A percentile compares a stretch with the other conserved stretches of the same genome.
Conservation (phyloP, 371 early-diverging fungal genomes). For the Mortierella sp. region DNA sequence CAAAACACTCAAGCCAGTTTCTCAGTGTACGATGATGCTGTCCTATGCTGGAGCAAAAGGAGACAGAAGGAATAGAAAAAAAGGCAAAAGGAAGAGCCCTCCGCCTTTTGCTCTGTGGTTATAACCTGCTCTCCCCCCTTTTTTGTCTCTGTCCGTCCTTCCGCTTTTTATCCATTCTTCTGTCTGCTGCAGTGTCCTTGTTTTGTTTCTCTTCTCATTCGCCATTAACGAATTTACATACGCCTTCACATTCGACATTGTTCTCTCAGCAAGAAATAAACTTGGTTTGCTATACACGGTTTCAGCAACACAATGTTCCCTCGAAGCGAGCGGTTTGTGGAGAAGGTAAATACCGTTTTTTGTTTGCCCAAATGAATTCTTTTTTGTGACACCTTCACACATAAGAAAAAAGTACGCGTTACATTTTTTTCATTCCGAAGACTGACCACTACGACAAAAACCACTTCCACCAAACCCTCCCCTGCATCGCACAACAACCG, state of each 20-base stretch:
- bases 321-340: conserved; percentile 54
- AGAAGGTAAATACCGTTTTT: conserved; percentile 20
- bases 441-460: too few relatives aligned
- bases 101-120: too few relatives aligned
- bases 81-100: not conserved
- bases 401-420: too few relatives aligned
- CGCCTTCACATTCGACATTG: too few relatives aligned
- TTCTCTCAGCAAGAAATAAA: too few relatives aligned
- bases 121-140: too few relatives aligned
- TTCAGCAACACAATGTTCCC: conserved; percentile 32
- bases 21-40: too few relatives aligned
- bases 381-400: not conserved
- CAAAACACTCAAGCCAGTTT: too few relatives aligned
- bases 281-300: too few relatives aligned
- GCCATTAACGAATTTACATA: not conserved
- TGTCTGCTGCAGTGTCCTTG: not conserved
- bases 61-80: not conserved
- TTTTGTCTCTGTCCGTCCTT: not conserved
- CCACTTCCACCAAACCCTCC: not conserved
- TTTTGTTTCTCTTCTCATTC: conserved; percentile 6
- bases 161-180: not conserved
- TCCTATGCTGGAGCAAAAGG: not conserved
- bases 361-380: too few relatives aligned
- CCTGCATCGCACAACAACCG: not conserved
- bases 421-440: too few relatives aligned